These are phyloP conservation scores for Xylaria sp. DNA, from an alignment of 2,329 filamentous ascomycete species.

Conservation along the genomic window DNA sequence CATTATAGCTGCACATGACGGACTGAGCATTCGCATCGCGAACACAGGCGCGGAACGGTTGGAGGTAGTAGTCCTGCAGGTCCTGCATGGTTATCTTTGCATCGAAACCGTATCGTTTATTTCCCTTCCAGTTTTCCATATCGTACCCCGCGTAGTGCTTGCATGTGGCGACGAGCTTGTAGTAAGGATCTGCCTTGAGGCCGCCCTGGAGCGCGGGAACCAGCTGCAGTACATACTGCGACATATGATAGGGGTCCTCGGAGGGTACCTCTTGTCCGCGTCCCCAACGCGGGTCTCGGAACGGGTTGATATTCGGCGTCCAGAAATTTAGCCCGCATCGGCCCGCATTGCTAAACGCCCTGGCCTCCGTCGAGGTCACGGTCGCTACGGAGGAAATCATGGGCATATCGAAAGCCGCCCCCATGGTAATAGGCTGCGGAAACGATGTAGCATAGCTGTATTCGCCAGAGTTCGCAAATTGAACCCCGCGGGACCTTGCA, in stretches of 20 bases:
- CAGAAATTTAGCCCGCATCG: constrained; percentile 63
- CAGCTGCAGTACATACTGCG: constrained; percentile 58
- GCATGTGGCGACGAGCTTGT: constrained; percentile 58
- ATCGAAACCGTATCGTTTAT: constrained; percentile 59
- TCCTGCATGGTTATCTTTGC: constrained; percentile 64
- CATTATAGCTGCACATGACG: constrained; percentile 67
- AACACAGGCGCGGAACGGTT: constrained; percentile 67
- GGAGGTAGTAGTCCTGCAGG: constrained; percentile 70
- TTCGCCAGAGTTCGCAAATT: constrained; percentile 55
- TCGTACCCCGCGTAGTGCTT: constrained; percentile 66
- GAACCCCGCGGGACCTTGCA: constrained; percentile 55
- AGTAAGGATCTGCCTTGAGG: constrained; percentile 32
- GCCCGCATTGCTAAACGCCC: constrained; percentile 68
- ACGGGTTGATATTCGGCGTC: constrained; percentile 72
- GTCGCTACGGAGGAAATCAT: constrained; percentile 62
- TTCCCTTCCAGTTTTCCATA: constrained; percentile 53
- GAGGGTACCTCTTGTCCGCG: constrained; percentile 65
- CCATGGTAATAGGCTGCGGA: constrained; percentile 66
- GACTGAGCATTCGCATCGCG: constrained; percentile 61
- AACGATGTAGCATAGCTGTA: constrained; percentile 69
- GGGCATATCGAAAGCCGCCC: constrained; percentile 67
- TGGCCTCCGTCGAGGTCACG: constrained; percentile 63
- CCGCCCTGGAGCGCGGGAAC: constrained; percentile 58
- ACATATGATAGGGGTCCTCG: constrained; percentile 58
- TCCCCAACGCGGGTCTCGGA: constrained; percentile 67